Evolutionary conservation across 495 filamentous ascomycete species (phyloP).

Genomic region (Penicillium salamii): DNA sequence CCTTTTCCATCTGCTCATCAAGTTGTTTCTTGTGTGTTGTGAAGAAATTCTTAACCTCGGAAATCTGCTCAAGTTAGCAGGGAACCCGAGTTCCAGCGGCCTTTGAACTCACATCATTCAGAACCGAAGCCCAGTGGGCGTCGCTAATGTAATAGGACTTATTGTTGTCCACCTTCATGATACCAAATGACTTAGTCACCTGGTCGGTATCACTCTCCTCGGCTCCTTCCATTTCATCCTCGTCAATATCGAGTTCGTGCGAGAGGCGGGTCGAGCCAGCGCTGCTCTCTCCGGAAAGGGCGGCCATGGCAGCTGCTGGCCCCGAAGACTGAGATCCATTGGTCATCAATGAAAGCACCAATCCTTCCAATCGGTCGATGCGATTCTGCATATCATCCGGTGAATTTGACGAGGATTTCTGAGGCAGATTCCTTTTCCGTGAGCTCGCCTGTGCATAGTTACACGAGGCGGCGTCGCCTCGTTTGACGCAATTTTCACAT

Average conservation of each 20-base stretch:
- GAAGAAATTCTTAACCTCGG: constrained; percentile 93
- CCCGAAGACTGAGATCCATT: constrained; percentile 70
- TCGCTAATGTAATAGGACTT: constrained; percentile 86
- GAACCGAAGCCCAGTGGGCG: constrained; percentile 84
- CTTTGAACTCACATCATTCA: constrained; percentile 63
- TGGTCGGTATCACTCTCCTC: constrained; percentile 86
- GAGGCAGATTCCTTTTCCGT: constrained; percentile 71
- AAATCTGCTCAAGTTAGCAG: constrained; percentile 55
- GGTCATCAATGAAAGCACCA: constrained; percentile 95
- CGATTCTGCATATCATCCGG: constrained; percentile 99
- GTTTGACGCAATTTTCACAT: constrained; percentile 94
- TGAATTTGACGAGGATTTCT: constrained; percentile 54
- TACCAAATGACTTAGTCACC: constrained; percentile 77
- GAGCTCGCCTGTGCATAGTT: constrained; percentile 79
- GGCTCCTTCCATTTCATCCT: constrained; percentile 46
- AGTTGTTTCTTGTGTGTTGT: constrained; percentile 64
- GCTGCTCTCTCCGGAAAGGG: constrained; percentile 60
- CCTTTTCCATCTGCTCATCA: constrained; percentile 59
- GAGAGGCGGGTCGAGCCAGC: constrained; percentile 43
- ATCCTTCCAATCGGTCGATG: constrained; percentile 92
- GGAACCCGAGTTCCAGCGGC: not conserved
- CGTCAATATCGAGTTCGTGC: constrained; percentile 55
- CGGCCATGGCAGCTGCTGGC: constrained; percentile 59
- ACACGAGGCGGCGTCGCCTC: constrained; percentile 79
- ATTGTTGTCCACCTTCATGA: constrained; percentile 82